These are phyloP conservation scores for Jackrogersella minutella DNA, from an alignment of 495 filamentous ascomycete genomes.

Conservation along the genomic window DNA sequence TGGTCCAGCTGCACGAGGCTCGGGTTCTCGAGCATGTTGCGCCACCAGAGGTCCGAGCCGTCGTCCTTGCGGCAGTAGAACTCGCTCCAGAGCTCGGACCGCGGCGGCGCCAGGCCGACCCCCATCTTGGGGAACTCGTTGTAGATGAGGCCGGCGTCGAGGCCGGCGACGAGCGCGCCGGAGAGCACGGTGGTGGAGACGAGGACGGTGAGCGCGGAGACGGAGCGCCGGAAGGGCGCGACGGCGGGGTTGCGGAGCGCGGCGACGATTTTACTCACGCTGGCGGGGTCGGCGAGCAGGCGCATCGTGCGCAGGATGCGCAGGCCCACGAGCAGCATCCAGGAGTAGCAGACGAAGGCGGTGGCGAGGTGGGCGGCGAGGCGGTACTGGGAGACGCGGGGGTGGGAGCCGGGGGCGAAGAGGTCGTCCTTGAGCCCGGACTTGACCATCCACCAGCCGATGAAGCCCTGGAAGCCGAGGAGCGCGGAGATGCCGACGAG, in stretches of 20 bases:
- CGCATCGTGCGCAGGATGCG: conserved; percentile 77
- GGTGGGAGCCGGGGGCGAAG: conserved; percentile 88
- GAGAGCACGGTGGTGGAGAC: conserved; percentile 93
- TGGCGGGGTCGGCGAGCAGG: conserved; percentile 68
- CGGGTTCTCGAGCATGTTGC: conserved; percentile 96
- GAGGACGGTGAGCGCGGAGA: conserved; percentile 74
- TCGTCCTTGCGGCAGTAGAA: conserved; percentile 87
- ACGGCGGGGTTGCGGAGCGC: conserved; percentile 71
- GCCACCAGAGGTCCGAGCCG: conserved; percentile 84
- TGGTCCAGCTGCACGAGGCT: conserved; percentile 94
- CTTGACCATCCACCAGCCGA: conserved; percentile 99
- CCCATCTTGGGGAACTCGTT: conserved; percentile 99
- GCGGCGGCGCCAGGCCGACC: conserved; percentile 78
- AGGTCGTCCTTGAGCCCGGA: conserved; percentile 93
- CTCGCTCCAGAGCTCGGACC: conserved; percentile 78
- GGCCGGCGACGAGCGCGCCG: conserved; percentile 89
- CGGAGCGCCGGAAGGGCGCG: conserved; percentile 73
- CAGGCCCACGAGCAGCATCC: conserved; percentile 94
- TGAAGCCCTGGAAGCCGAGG: conserved; percentile 93
- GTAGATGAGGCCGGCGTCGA: conserved; percentile 96
- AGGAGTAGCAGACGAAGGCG: conserved; percentile 88
- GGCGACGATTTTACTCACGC: conserved; percentile 62
- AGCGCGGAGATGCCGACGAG: conserved; percentile 85
- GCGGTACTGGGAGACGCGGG: conserved; percentile 92
- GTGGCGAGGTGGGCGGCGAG: conserved; percentile 87